These are phyloP conservation scores for Hygrophoropsis aurantiaca DNA, from an alignment of 768 basidiomycete genomes.

Conservation along the genomic window DNA sequence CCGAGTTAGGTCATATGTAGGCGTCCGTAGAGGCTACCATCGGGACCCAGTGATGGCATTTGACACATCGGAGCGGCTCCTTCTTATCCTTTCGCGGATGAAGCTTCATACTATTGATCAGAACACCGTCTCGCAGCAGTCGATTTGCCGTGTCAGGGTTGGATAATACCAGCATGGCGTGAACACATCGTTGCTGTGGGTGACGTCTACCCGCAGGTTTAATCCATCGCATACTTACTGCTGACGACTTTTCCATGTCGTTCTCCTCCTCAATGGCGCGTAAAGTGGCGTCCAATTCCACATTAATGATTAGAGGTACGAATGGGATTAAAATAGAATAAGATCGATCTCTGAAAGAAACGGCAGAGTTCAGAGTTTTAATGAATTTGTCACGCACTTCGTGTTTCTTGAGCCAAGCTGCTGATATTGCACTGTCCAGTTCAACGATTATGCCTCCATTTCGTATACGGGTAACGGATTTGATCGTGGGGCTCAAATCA, in stretches of 20 bases:
- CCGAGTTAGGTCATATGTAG: too few relatives aligned
- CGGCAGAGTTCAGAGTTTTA: not conserved
- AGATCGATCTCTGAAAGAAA: not conserved
- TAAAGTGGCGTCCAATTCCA: not conserved
- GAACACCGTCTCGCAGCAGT: not conserved
- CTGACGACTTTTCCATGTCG: too few relatives aligned
- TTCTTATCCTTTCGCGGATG: slow-evolving; percentile 1
- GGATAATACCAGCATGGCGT: not conserved
- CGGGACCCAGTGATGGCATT: slow-evolving; percentile 2
- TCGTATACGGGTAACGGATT: not conserved
- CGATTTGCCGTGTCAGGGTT: not conserved
- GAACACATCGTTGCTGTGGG: not conserved
- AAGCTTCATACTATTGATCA: not conserved
- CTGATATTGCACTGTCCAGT: slow-evolving; percentile 20
- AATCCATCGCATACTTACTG: not conserved
- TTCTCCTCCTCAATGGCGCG: not conserved
- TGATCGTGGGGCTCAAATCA: not conserved
- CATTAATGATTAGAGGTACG: slow-evolving; percentile 19
- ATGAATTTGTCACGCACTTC: slow-evolving; percentile 2
- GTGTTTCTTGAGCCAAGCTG: slow-evolving; percentile 18
- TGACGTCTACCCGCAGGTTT: not conserved
- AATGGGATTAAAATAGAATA: slow-evolving; percentile 7
- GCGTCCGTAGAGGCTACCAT: too few relatives aligned
- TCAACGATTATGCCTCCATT: not conserved
- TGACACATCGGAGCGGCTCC: not conserved